Conservation (phyloP, 306 rosid genomes). For the Sophora flavescens region DNA sequence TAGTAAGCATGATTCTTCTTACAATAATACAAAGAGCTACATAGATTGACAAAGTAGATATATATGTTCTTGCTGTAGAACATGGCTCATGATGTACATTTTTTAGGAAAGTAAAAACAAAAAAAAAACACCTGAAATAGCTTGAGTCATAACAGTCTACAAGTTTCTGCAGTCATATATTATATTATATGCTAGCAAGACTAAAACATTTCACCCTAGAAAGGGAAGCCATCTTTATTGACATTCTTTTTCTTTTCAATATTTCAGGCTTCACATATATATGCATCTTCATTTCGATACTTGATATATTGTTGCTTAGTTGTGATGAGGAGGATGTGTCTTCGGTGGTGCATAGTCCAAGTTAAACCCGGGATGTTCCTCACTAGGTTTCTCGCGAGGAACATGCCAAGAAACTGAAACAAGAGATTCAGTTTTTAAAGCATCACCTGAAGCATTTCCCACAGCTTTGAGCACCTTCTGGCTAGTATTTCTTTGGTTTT, state of each 20-base stretch:
- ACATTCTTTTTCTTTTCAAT: not conserved
- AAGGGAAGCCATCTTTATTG: not conserved
- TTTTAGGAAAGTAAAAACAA: not conserved
- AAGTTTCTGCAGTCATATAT: constrained; percentile 24
- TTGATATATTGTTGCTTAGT: constrained; percentile 45
- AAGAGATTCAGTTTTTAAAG: constrained; percentile 36
- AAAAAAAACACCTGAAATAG: not conserved
- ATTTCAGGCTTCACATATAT: not conserved
- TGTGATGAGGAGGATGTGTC: constrained; percentile 90
- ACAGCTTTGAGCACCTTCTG: constrained; percentile 9
- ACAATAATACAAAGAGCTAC: not conserved
- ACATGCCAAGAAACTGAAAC: constrained; percentile 64
- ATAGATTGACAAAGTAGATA: constrained; percentile 2
- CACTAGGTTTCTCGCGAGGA: constrained; percentile 61
- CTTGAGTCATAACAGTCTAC: constrained; percentile 13
- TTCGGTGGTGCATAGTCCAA: constrained; percentile 81
- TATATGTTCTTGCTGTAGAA: constrained; percentile 22
- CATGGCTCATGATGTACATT: constrained; percentile 35
- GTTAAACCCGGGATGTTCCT: constrained; percentile 66
- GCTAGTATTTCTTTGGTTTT: constrained; percentile 30
- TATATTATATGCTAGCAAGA: constrained; percentile 11
- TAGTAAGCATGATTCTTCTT: not conserved
- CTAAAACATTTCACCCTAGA: constrained; percentile 33
- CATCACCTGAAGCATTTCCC: constrained; percentile 32
- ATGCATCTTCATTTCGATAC: not conserved